phyloP scores from a whole-genome alignment of 1,284 basidiomycete genomes.

The Ganoderma lucidum region DNA sequence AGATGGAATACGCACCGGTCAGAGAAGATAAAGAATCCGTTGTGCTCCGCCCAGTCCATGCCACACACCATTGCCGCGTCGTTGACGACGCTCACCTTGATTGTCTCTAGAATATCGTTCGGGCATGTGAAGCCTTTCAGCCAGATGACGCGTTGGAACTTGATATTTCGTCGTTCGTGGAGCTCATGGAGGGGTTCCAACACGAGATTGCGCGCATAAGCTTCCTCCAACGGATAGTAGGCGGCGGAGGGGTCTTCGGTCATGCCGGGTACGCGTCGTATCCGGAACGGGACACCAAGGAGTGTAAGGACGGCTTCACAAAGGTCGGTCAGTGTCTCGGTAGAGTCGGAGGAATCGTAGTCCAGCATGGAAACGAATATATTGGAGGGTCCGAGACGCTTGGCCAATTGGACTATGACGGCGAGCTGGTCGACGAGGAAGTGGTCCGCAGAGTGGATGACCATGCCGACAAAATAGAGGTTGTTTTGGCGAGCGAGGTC shows the following conservation, averaged over 20 bases:
- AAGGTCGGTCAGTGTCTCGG: conserved; percentile 89
- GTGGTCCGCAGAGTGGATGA: conserved; percentile 96
- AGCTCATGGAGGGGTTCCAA: conserved; percentile 92
- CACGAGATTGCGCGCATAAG: conserved; percentile 89
- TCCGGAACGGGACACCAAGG: conserved; percentile 90
- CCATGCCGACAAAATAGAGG: conserved; percentile 93
- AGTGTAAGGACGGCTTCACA: conserved; percentile 93
- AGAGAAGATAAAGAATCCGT: conserved; percentile 96
- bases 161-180: conserved; percentile 75
- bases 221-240: conserved; percentile 95
- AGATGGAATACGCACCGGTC: conserved; percentile 70
- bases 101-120: conserved; percentile 93
- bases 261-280: conserved; percentile 88
- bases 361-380: conserved; percentile 97
- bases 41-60: conserved; percentile 98
- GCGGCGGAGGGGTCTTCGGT: conserved; percentile 84
- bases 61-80: conserved; percentile 96
- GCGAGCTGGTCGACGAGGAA: conserved; percentile 97
- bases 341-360: conserved; percentile 92
- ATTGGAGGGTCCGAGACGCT: conserved; percentile 85
- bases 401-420: conserved; percentile 92
- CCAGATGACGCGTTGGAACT: conserved; percentile 92
- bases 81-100: conserved; percentile 88
- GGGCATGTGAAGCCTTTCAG: conserved; percentile 97
- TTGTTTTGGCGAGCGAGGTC: conserved; percentile 84